Evolutionary conservation across 352 stramenopile species (phyloP).

Genomic region (Paralagenidium karlingii): DNA sequence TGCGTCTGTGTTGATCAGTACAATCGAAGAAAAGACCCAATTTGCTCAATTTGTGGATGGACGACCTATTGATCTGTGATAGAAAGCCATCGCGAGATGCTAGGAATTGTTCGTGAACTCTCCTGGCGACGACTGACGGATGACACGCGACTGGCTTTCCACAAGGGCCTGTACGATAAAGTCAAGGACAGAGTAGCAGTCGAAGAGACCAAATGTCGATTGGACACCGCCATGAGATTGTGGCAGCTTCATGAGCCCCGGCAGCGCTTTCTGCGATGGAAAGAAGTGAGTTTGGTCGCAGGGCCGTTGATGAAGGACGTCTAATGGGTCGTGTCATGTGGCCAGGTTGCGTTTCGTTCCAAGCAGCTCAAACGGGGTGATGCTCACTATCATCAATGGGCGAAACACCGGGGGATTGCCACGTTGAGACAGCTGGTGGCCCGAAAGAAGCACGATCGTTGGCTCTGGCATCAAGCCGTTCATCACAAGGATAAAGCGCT

Average conservation of each 20-base stretch:
- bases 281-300: conserved; percentile 24
- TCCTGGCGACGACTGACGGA: conserved; percentile 46
- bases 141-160: conserved; percentile 40
- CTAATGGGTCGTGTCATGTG: too few species aligned
- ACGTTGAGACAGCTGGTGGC: conserved; percentile 12
- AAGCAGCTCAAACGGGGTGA: conserved; percentile 17
- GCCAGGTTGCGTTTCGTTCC: too few species aligned
- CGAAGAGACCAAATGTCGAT: conserved; percentile 15
- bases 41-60: too few species aligned
- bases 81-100: conserved; percentile 14
- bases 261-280: conserved; percentile 26
- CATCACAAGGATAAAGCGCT: conserved; percentile 12
- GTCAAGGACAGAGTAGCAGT: conserved; percentile 19
- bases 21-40: too few species aligned
- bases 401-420: too few species aligned
- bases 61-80: too few species aligned
- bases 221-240: conserved; percentile 21
- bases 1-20: too few species aligned
- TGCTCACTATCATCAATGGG: conserved; percentile 17
- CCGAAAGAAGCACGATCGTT: conserved; percentile 10
- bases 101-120: conserved; percentile 14
- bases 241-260: conserved; percentile 35
- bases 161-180: conserved; percentile 26
- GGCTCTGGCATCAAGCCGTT: conserved; percentile 11
- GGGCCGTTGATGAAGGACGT: too few species aligned